A percentile compares a stretch with the other conserved stretches of the same genome.
Conservation (phyloP, 805 yeast genomes). For the Sugiyamaella smithiae region DNA sequence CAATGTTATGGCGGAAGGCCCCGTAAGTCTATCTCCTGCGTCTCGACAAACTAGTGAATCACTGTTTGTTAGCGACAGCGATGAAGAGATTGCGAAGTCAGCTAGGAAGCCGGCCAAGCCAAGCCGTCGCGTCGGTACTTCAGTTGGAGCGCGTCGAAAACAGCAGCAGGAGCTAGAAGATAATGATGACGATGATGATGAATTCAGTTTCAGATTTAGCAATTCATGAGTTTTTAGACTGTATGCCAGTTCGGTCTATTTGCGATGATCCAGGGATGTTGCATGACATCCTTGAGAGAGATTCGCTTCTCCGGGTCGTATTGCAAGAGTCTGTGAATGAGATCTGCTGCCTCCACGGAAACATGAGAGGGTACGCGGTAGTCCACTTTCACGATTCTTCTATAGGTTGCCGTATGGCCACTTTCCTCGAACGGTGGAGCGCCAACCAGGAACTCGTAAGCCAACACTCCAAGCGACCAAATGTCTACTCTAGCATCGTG, state of each 20-base stretch:
- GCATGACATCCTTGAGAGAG: slow-evolving; percentile 55
- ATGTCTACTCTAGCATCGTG: slow-evolving; percentile 79
- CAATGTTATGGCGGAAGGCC: not conserved
- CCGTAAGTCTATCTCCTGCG: no score
- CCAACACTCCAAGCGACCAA: slow-evolving; percentile 88
- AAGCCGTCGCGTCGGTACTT: no score
- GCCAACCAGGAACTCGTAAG: slow-evolving; percentile 85
- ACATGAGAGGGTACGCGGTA: slow-evolving; percentile 68
- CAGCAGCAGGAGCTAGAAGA: slow-evolving; percentile 4
- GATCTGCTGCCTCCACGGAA: slow-evolving; percentile 70
- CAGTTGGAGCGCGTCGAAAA: no score
- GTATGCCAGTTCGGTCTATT: slow-evolving; percentile 59
- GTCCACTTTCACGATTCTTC: slow-evolving; percentile 75
- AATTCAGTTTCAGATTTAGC: slow-evolving; percentile 26
- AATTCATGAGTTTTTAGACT: slow-evolving; percentile 1
- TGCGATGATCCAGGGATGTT: slow-evolving; percentile 81
- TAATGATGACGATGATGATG: slow-evolving; percentile 25
- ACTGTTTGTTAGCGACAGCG: slow-evolving; percentile 2
- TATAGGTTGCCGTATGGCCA: slow-evolving; percentile 67
- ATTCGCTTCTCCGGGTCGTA: slow-evolving; percentile 69
- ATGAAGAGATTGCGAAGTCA: no score
- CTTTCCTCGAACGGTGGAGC: slow-evolving; percentile 91
- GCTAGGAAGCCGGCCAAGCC: no score
- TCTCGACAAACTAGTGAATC: not conserved
- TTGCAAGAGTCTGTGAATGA: slow-evolving; percentile 59